Conservation (phyloP, 176 grass and related monocot species). For the Aegilops longissima region DNA sequence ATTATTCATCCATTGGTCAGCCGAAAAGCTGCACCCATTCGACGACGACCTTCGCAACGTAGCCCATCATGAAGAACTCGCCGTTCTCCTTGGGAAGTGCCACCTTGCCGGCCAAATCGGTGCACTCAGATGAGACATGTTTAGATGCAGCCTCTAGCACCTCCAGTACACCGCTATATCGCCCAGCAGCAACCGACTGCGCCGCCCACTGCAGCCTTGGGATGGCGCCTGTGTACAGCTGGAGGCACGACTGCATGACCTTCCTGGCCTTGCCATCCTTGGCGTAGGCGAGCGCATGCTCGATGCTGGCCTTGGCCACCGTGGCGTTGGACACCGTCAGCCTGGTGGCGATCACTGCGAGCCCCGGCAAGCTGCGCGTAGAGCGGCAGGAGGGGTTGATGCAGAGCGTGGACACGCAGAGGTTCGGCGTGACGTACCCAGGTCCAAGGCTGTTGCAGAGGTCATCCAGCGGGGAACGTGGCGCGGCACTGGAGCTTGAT, state of each 20-base stretch:
- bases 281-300: background rate
- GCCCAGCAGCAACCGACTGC: background rate
- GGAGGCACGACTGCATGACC: slow-evolving; percentile 13
- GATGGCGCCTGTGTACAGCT: slow-evolving; percentile 28
- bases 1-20: too few relatives aligned
- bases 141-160: slow-evolving; percentile 14
- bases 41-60: slow-evolving; percentile 29
- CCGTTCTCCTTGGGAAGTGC: background rate
- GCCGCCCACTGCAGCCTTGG: slow-evolving; percentile 20
- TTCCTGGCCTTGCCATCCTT: background rate
- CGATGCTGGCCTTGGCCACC: background rate
- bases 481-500: too few relatives aligned
- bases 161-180: background rate
- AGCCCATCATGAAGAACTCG: background rate
- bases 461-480: background rate
- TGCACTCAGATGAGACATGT: background rate
- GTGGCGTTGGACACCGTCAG: slow-evolving; percentile 15
- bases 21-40: background rate
- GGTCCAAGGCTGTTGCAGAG: slow-evolving; percentile 17
- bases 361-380: background rate
- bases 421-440: slow-evolving; percentile 8
- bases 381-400: background rate
- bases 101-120: background rate
- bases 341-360: slow-evolving; percentile 21
- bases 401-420: slow-evolving; percentile 21